Base-by-base conservation (phyloP, 352 stramenopile species). In the Thraustochytrium sp. region DNA sequence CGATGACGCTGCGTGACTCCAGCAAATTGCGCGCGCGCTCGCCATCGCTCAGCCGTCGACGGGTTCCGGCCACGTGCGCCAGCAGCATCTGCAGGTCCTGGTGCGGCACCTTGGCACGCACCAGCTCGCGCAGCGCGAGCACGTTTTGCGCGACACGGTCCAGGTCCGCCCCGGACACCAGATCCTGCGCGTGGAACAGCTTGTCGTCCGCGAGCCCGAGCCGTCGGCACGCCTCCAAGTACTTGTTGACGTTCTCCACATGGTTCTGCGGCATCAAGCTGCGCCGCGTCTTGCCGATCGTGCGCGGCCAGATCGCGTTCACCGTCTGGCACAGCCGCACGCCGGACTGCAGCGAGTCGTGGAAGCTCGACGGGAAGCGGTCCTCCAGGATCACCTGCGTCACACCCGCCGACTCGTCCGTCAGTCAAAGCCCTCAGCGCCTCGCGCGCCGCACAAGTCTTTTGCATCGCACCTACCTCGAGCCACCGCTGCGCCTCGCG, bases 11-110 rank as follows among this genome's bases (percentile, higher is more conserved):
- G 29, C 42, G 29, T 26, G 49, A 62, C 65, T 55, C 42, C 42
- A 77, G 42, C 2, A 77, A 29, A 1, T 80, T 48, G 16, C 11
- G 5, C 31, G 29, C 68, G 1, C 26, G 23, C 2, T n/a, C 9
- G 44, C 46, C 26, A 13, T 61, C 68, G 23, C 26, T 18, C n/a
- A 64, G 37, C 68, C 29, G 76, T 2, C 68, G 42, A 9, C 51
- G 68, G 36, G 40, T 64, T 13, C 68, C 53, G 8, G 68, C 68
- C 37, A 80, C 68, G 42, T 80, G 68, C 1, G 76, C 53, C 3
- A 80, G 68, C 18, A 80, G 18, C 68, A 80, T 80, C 42, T 80
- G 68, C 18, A 80, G n/a, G 51, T 80, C 53, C n/a, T 80, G 68
- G 68, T 80, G 68, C 3, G 68, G 68, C 37, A 80, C 51, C 21